Base-by-base conservation (phyloP, 805 yeast genomes). In the Candida alai region DNA sequence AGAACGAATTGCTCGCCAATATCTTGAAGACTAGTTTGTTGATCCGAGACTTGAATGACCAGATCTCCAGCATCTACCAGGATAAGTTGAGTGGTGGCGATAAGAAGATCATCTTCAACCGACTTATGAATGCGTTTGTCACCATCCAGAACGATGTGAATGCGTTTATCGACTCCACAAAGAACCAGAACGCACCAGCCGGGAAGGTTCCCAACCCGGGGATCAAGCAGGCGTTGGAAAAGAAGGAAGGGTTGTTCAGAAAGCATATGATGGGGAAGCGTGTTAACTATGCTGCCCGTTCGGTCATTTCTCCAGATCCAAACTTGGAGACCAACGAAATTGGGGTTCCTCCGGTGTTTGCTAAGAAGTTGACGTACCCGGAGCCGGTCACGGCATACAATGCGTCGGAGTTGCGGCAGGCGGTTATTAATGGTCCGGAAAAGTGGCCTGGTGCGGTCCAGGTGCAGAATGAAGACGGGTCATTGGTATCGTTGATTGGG, bases 261-360 rank as follows among this genome's bases (percentile, higher is more conserved):
- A 93, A 90, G 59, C 96, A 93, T 56, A 93, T 93, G 98, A 93
- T 93, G 99, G 99, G 99, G 58, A 93, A 93, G 73, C 88, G 99
- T 71, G 99, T 93, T 40, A 94, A 93, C 60, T 90, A 86, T 54
- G 96, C 97, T 35, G 98, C 98, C 33, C 87, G 99, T 66, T 90
- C 98, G 7, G 99, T 93, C 51, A 93, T 93, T 64, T 89, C 97
- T 5, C 97, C 97, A 5, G 99, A 93, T 66, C 99, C 99, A 37
- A 93, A 84, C 68, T 74, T 93, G 49, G 98, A 93, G 67, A 94
- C 98, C 10, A 87, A 89, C 57, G 96, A 93, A 64, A 90, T 93
- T 56, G 99, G 98, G 66, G 90, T 93, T 37, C 99, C 99, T 20
- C 98, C 98, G 0, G 98, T 94, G 11, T 93, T 93, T 52, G 99